A percentile compares a stretch with the other conserved stretches of the same genome.
phyloP scores from a whole-genome alignment of 129 eudicot species.

The Kitagawia praeruptora region DNA sequence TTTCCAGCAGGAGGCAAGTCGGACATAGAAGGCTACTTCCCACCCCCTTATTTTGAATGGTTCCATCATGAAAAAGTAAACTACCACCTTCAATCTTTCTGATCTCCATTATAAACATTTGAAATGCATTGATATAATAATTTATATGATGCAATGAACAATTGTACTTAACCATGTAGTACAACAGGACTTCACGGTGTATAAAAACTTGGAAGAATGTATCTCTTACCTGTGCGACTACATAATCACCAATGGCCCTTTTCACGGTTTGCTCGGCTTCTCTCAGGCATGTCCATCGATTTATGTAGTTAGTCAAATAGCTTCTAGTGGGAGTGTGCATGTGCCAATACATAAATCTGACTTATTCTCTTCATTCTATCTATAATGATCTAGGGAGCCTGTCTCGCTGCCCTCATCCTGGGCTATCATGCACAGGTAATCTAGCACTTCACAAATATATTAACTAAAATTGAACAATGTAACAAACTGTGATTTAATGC shows the following conservation, averaged over 20 bases:
- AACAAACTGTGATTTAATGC: constrained; percentile 1
- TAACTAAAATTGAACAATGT: neutral
- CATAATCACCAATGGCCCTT: constrained; percentile 49
- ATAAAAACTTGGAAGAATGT: constrained; percentile 48
- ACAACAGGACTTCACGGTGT: constrained; percentile 43
- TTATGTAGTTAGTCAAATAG: neutral
- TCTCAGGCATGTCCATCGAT: constrained; percentile 29
- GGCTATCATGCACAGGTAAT: constrained; percentile 54
- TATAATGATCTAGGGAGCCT: constrained; percentile 31
- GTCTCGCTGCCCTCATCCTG: constrained; percentile 36
- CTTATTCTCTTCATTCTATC: neutral
- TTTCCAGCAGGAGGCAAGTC: constrained; percentile 50
- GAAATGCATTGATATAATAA: too few relatives aligned
- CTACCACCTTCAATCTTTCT: neutral
- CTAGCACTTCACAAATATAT: neutral
- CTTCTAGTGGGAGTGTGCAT: neutral
- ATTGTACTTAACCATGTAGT: neutral
- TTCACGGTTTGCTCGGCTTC: constrained; percentile 50
- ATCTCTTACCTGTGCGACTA: constrained; percentile 39
- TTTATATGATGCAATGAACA: neutral
- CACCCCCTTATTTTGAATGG: constrained; percentile 56
- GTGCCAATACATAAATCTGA: neutral
- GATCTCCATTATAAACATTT: neutral
- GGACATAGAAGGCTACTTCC: constrained; percentile 48
- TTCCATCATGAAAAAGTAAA: constrained; percentile 41